Conservation (phyloP, 106 monocot genomes). For the Xerophyta viscosa region DNA sequence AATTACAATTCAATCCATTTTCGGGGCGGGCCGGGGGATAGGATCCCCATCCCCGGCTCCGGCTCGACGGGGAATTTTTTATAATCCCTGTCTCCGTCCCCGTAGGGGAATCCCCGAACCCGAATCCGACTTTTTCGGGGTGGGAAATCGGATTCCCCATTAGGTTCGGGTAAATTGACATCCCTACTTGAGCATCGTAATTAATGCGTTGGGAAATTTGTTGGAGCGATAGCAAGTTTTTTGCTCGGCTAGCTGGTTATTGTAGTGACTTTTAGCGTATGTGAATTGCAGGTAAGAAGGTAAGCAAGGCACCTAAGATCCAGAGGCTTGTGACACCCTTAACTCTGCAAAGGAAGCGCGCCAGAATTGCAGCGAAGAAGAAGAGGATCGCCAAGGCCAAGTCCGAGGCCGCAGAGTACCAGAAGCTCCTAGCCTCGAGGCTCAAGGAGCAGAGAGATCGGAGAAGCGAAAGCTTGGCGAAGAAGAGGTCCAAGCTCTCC, state of each 20-base stretch:
- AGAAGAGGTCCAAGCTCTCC: constrained; percentile 11
- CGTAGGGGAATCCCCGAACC: no score
- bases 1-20: no score
- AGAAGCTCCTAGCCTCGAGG: constrained; percentile 18
- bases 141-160: no score
- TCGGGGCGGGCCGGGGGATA: no score
- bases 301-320: constrained; percentile 29
- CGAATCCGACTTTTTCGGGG: no score
- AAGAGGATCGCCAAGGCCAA: constrained; percentile 25
- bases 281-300: constrained; percentile 16
- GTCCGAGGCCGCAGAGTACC: constrained; percentile 22
- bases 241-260: no score
- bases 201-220: no score
- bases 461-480: constrained; percentile 10
- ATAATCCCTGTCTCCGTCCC: not conserved
- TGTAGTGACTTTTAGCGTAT: not conserved
- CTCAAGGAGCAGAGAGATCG: constrained; percentile 10
- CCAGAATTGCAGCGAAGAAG: constrained; percentile 31
- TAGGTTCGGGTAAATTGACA: no score
- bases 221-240: no score
- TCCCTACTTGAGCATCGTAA: no score
- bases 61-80: no score
- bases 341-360: constrained; percentile 32
- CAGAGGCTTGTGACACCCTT: constrained; percentile 37
- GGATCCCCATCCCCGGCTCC: not conserved